Evolutionary conservation across 2,329 filamentous ascomycete genomes (phyloP).

Genomic region (Fusarium sp.): DNA sequence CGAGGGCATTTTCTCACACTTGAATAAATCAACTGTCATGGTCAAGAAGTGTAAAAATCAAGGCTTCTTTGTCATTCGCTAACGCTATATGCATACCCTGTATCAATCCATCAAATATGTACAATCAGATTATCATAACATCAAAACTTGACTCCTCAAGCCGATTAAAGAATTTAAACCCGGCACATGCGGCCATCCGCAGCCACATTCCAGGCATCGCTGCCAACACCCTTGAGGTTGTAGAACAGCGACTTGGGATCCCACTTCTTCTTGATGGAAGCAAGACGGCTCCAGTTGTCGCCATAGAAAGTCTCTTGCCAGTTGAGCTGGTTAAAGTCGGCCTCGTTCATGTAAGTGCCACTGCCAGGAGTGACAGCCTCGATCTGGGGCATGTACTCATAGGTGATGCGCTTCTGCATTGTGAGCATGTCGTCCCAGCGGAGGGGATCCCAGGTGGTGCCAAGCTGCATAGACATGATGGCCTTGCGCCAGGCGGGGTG

Average conservation of each 20-base stretch:
- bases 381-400: conserved; percentile 44
- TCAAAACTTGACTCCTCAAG: background rate
- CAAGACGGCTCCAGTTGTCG: conserved; percentile 55
- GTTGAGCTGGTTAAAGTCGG: conserved; percentile 57
- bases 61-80: background rate
- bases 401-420: conserved; percentile 47
- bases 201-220: conserved; percentile 57
- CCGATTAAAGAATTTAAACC: conserved; percentile 29
- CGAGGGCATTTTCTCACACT: background rate
- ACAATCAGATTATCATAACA: background rate
- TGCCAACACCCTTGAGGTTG: conserved; percentile 61
- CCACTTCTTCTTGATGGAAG: conserved; percentile 62
- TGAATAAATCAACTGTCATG: background rate
- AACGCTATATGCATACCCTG: background rate
- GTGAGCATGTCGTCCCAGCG: conserved; percentile 47
- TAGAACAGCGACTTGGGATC: conserved; percentile 62
- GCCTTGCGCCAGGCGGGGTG: conserved; percentile 56
- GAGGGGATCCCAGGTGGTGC: conserved; percentile 43
- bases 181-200: conserved; percentile 36
- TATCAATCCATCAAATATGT: background rate
- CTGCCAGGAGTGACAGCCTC: conserved; percentile 53
- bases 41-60: background rate
- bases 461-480: conserved; percentile 47
- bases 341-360: conserved; percentile 65
- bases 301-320: conserved; percentile 61